Evolutionary conservation across 2,329 filamentous ascomycete genomes (phyloP), one percentile per base, ranked within the genome.

Genomic region (Aureobasidium lini): DNA sequence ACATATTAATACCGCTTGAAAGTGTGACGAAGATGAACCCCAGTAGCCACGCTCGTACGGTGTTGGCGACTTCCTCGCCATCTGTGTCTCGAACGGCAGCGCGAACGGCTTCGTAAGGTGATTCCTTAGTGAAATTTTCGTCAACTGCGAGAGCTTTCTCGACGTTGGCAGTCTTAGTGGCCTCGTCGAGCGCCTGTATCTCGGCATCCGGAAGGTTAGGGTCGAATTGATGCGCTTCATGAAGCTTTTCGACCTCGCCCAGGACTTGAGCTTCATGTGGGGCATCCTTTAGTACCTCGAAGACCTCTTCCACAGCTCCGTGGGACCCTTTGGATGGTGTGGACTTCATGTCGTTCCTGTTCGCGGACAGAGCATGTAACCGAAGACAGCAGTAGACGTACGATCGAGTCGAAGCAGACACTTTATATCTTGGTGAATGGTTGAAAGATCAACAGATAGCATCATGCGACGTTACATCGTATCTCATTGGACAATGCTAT

Each of bases 31-130:
- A 65, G 28, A 65, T 58, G 29, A 70, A 60, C 10, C 69, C 69
- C n/a, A 72, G 59, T 10, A 69, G 46, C 69, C 70, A 72, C n/a
- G 67, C 67, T 50, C 69, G 64, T n/a, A 72, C 52, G n/a, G 69
- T 71, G 16, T 50, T 50, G 1, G 48, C 48, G 6, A 29, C 39
- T 10, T 50, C 48, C 34, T 39, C 48, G 3, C 34, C 48, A 9
- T 50, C 48, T 28, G 18, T 50, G 5, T 50, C 48, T 29, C 48
- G 48, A 36, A 50, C 48, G 18, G 48, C 48, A 11, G 48, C 48
- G 8, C 48, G 48, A 2, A 50, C 48, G 1, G 48, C 13, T n/a
- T 50, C 48, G 2, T 50, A 50, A 11, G 48, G 48, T 11, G 48
- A 50, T 6, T 50, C 32, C 29, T 50, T 50, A 11, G 48, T 29